Conservation (phyloP, 352 stramenopile genomes). For the Phytophthora melonis region DNA sequence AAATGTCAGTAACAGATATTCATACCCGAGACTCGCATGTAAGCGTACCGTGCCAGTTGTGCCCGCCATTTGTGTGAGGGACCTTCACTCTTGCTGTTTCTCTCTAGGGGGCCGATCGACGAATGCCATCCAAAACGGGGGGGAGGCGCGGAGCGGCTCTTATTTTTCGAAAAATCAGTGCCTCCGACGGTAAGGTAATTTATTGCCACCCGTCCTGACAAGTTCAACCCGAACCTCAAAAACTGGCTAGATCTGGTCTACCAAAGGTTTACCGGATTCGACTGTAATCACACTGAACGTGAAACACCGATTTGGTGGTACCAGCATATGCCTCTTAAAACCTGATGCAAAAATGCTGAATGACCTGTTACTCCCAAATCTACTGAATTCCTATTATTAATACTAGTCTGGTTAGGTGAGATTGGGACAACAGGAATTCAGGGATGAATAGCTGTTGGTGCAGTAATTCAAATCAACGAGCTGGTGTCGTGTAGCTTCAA, state of each 20-base stretch:
- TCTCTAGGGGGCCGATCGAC: not conserved
- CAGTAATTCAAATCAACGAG: too few relatives aligned
- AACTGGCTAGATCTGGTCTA: not conserved
- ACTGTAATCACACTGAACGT: not conserved
- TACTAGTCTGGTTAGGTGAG: too few relatives aligned
- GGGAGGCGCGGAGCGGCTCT: not conserved
- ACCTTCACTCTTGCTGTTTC: not conserved
- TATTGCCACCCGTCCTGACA: not conserved
- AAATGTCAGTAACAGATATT: not conserved
- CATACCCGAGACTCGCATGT: not conserved
- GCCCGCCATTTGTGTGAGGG: not conserved
- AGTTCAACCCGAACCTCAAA: not conserved
- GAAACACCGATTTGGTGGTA: too few relatives aligned
- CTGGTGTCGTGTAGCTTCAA: not conserved
- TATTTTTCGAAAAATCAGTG: not conserved
- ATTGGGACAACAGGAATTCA: too few relatives aligned
- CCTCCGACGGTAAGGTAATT: not conserved
- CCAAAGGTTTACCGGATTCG: not conserved
- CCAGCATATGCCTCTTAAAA: too few relatives aligned
- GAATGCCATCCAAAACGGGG: not conserved
- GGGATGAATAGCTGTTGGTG: too few relatives aligned
- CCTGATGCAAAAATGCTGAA: too few relatives aligned
- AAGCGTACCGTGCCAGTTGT: not conserved
- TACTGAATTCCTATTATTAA: too few relatives aligned
- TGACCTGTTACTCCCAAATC: too few relatives aligned